Evolutionary conservation across 192 early-diverging fungal genomes (phyloP), one percentile per base, ranked within the genome.

Genomic region (Podochytrium sp.): DNA sequence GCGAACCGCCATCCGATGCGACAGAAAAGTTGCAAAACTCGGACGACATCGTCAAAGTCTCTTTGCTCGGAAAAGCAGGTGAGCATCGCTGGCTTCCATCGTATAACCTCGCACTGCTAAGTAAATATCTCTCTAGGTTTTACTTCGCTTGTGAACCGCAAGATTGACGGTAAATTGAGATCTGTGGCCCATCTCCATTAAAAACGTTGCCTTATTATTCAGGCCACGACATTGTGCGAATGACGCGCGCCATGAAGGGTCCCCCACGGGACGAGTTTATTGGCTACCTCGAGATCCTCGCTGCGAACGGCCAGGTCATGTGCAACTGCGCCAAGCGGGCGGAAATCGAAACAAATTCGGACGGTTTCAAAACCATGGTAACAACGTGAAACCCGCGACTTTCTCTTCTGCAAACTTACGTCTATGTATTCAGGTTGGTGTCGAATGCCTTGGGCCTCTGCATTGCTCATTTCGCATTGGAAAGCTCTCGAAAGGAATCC

Each of bases 221-320:
- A 71, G 69, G 69, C 27, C 56, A 71, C 58, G 69, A 71, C 32
- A 25, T 71, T 33, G 69, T 71, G 12, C 20, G 32, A 60, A 71
- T 71, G 69, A 60, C 69, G 33, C 23, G 69, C 4, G 27, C 14
- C 5, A 71, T 71, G 69, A 71, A 71, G 32, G 69, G 69, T 7
- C n/a, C 10, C 30, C 25, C 37, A 12, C 49, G 69, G 3, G 57
- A 57, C 30, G 69, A 71, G 40, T 71, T 71, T 47, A 71, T 71
- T 33, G 69, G 69, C 20, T 71, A 71, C 56, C 12, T 71, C 10
- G 69, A 71, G 30, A 71, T 71, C 40, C 39, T 71, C 20, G 30
- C 35, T 14, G 33, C 33, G 56, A 71, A 71, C 33, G 53, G 41
- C 3, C 69, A 71, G 35, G 42, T 71, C 14, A 47, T 60, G 37